A percentile compares a stretch with the other conserved stretches of the same genome.
Evolutionary conservation across 768 basidiomycete genomes (phyloP).

Genomic region (Tremella yokohamensis): DNA sequence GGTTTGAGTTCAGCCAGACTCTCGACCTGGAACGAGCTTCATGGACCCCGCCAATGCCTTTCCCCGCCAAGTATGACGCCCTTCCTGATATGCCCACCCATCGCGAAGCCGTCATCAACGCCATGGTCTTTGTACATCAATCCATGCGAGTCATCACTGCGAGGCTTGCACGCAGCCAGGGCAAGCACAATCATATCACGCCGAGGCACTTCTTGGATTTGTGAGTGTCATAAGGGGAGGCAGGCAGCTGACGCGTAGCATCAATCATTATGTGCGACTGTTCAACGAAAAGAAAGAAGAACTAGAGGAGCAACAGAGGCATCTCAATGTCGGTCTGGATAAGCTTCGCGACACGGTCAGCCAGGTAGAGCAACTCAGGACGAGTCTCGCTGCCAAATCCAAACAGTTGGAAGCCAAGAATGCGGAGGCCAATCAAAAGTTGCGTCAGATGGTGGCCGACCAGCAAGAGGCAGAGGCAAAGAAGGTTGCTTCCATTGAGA

Average conservation of each 20-base stretch:
- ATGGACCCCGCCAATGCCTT: constrained; percentile 72
- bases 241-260: constrained; percentile 56
- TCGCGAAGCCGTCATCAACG: constrained; percentile 86
- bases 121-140: constrained; percentile 83
- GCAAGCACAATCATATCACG: constrained; percentile 94
- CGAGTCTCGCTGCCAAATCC: constrained; percentile 89
- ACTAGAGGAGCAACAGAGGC: constrained; percentile 95
- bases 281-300: constrained; percentile 96
- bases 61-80: constrained; percentile 84
- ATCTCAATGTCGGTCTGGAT: constrained; percentile 95
- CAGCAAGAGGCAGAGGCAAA: constrained; percentile 99
- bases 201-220: constrained; percentile 98
- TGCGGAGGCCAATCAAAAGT: constrained; percentile 91
- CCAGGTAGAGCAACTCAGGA: constrained; percentile 92
- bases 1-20: constrained; percentile 89
- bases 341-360: constrained; percentile 93
- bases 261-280: constrained; percentile 92
- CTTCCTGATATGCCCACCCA: constrained; percentile 82
- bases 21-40: constrained; percentile 84
- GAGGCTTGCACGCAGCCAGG: constrained; percentile 82
- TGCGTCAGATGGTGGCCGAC: constrained; percentile 95
- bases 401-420: constrained; percentile 89
- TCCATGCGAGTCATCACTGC: constrained; percentile 85
- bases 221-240: constrained; percentile 57
- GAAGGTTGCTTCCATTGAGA: constrained; percentile 91